Evolutionary conservation across 208 protist species (phyloP), one percentile per base, ranked within the genome.

Genomic region (Crithidia brevicula): DNA sequence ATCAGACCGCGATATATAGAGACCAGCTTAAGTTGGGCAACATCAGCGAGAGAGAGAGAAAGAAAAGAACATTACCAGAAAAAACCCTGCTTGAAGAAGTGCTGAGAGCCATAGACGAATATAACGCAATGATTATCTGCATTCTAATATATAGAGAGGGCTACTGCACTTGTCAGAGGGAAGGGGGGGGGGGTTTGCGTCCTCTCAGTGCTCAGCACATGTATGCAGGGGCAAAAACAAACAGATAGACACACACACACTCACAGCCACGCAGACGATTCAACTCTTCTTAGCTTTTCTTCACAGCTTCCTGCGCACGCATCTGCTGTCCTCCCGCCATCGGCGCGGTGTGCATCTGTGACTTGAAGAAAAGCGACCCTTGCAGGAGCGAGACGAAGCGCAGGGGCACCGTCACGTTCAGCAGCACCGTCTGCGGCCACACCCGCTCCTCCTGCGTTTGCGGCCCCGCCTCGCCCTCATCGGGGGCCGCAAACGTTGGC

Each of bases 331-430:
- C 61, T 10, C 61, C 61, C 2, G 47, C 50, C 33, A 50, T 58
- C 9, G 47, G 36, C 47, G 59, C 58, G 31, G 16, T 13, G 30
- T 20, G 46, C 30, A 72, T 42, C 49, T 70, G 59, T 28, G 69
- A 67, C 45, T 72, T 74, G 54, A 79, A 75, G 62, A 87, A 87
- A 38, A 88, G 31, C 13, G 45, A 67, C 33, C 45, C 45, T 28
- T 85, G 82, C 59, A 85, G 71, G n/a, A 81, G 70, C 27, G 22
- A 75, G 16, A 83, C 47, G 43, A 72, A 69, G 18, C 70, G 46
- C 38, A 74, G 27, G 4, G 79, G 75, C 13, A 85, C 43, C 22
- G 82, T 67, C 28, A 82, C 58, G 69, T 85, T 82, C 15, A 82
- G 45, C 27, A 82, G 64, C 22, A 85, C 78, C 28, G 33, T 47